Percentiles rank a stretch among this genome's conserved stretches.
phyloP scores from a whole-genome alignment of 768 basidiomycete species.

The Trichaptum fuscoviolaceum region DNA sequence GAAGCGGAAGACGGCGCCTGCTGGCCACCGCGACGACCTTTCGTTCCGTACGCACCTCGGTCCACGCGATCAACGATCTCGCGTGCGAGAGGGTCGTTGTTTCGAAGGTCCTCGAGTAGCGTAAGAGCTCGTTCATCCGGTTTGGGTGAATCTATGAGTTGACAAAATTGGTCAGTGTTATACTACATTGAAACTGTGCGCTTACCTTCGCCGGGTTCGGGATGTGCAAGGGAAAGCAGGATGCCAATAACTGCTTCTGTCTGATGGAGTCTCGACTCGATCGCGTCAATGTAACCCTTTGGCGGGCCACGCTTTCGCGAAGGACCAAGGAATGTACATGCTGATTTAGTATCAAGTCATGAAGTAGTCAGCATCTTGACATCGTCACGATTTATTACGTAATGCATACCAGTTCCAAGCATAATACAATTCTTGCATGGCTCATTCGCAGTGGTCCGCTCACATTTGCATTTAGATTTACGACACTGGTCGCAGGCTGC shows the following conservation, averaged over 20 bases:
- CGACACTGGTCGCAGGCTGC: conserved; percentile 85
- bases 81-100: conserved; percentile 68
- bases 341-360: conserved; percentile 30
- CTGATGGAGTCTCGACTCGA: conserved; percentile 86
- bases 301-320: conserved; percentile 82
- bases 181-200: neutral
- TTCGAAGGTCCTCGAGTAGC: conserved; percentile 33
- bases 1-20: conserved; percentile 13
- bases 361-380: conserved; percentile 5
- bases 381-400: neutral
- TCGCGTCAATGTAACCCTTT: conserved; percentile 94
- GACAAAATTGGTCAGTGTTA: neutral
- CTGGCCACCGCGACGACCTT: conserved; percentile 53
- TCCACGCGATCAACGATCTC: conserved; percentile 84
- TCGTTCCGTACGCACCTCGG: conserved; percentile 70
- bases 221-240: conserved; percentile 48
- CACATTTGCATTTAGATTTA: conserved; percentile 74
- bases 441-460: conserved; percentile 52
- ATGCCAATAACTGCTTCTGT: conserved; percentile 87
- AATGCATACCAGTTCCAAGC: conserved; percentile 58
- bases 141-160: neutral
- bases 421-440: conserved; percentile 75
- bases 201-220: conserved; percentile 47
- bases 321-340: conserved; percentile 74
- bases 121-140: conserved; percentile 28